Percentiles rank a stretch among this genome's conserved stretches.
phyloP scores from a whole-genome alignment of 352 stramenopile species.

The Pythium diclinum region DNA sequence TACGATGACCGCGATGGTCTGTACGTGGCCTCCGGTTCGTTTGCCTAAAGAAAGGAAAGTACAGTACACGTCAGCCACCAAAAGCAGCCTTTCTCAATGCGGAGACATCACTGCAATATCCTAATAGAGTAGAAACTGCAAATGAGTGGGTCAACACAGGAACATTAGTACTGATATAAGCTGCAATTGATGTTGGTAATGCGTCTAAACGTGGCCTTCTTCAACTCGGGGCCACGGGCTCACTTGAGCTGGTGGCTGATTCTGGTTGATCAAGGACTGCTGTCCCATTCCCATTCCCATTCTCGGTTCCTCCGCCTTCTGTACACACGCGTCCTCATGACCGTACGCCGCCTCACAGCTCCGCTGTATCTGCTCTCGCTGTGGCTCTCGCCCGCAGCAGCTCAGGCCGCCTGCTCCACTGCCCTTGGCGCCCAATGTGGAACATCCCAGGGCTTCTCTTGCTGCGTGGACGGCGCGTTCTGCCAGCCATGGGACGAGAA shows the following conservation, averaged over 20 bases:
- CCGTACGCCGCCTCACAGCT: background rate
- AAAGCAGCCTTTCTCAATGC: too few species aligned
- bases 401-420: background rate
- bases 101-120: too few species aligned
- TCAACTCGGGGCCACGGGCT: background rate
- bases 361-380: background rate
- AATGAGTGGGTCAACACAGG: too few species aligned
- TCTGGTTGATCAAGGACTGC: too few species aligned
- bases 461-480: conserved; percentile 10
- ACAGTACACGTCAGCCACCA: too few species aligned
- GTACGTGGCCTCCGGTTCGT: background rate
- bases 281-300: background rate
- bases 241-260: too few species aligned
- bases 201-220: background rate
- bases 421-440: conserved; percentile 27
- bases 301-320: background rate
- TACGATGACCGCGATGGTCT: conserved; percentile 9
- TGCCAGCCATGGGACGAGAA: conserved; percentile 17
- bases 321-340: background rate
- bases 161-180: too few species aligned
- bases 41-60: background rate
- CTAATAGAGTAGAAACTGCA: too few species aligned
- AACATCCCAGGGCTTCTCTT: conserved; percentile 25
- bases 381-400: background rate
- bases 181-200: background rate